Percentiles rank a stretch among this genome's conserved stretches.
Conservation (phyloP, 2,329 filamentous ascomycete genomes). For the Ambrosiella xylebori region DNA sequence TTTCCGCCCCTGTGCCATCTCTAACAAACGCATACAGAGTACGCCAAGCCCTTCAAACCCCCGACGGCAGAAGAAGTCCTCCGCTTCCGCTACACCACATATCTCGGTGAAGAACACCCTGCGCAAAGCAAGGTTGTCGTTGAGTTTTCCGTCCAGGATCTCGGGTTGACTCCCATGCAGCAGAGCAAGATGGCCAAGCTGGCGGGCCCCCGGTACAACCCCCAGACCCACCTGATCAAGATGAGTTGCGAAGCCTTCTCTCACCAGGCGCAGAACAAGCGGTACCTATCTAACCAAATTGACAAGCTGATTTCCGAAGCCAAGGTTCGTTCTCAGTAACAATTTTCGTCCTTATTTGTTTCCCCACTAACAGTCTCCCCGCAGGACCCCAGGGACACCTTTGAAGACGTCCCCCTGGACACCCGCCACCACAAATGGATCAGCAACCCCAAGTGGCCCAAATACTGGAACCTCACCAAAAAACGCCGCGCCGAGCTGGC, state of each 20-base stretch:
- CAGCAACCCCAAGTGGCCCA: slow-evolving; percentile 53
- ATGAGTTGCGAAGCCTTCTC: slow-evolving; percentile 84
- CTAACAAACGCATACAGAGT: slow-evolving; percentile 34
- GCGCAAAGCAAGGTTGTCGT: slow-evolving; percentile 88
- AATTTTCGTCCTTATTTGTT: background rate
- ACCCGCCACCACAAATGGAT: slow-evolving; percentile 60
- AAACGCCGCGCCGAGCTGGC: slow-evolving; percentile 49
- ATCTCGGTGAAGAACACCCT: slow-evolving; percentile 86
- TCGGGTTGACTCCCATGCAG: slow-evolving; percentile 52
- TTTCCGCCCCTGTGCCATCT: background rate
- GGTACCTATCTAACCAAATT: slow-evolving; percentile 71
- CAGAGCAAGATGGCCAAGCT: slow-evolving; percentile 74
- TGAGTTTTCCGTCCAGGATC: slow-evolving; percentile 62
- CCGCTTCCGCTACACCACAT: slow-evolving; percentile 91
- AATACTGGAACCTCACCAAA: slow-evolving; percentile 63
- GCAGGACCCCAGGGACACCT: slow-evolving; percentile 58
- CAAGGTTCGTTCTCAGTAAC: slow-evolving; percentile 29
- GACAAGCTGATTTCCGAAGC: slow-evolving; percentile 57
- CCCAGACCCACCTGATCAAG: slow-evolving; percentile 59
- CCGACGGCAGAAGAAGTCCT: slow-evolving; percentile 54
- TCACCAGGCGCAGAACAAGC: slow-evolving; percentile 88
- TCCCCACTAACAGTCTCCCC: background rate
- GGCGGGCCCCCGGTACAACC: slow-evolving; percentile 73
- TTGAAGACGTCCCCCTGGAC: slow-evolving; percentile 79
- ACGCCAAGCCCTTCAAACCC: slow-evolving; percentile 63